Base-by-base conservation (phyloP, 179 eudicot genomes). In the Silene coronaria region DNA sequence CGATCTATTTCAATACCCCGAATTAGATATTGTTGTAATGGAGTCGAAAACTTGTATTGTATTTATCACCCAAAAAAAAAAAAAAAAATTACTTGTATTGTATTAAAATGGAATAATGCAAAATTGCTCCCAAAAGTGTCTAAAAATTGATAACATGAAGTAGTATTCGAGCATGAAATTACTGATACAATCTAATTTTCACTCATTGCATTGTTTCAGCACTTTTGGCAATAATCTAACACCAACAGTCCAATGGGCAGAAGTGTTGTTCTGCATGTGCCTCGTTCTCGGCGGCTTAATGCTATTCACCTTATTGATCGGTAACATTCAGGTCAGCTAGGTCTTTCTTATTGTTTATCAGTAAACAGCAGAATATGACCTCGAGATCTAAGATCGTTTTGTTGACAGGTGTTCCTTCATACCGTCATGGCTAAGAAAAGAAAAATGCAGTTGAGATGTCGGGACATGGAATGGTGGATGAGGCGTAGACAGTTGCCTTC, bases 401-500 rank as follows among this genome's bases (percentile, higher is more conserved):
- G 23, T 8, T 5, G 3, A 13, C 45, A 88, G 91, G 91, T 88
- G 55, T 88, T 88, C 75, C 75, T 88, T 81, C 86, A 87, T 64
- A 81, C 86, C 84, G 89, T 87, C 14, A 84, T 82, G 85, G 83
- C 89, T 8, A 89, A 83, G 76, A 87, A 83, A 79, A 85, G 88
- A 55, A 84, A 81, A 74, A 85, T 87, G 90, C 90, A 89, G 64
- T 38, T 89, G 67, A 84, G 89, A 70, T 84, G 82, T 45, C 77
- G 87, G n/a, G 92, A 89, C 77, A 78, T 89, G 90, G 92, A 89
- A 77, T 87, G 90, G 92, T 89, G 92, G 92, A 88, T 90, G 94
- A 88, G 78, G 65, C 80, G 94, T 76, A 86, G 94, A 77, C 94
- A 86, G 24, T 46, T 90, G 67, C 89, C 94, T 8, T 85, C 90